A percentile compares a stretch with the other conserved stretches of the same genome.
Conservation (phyloP, 768 basidiomycete species). For the Sutorius australiensis region DNA sequence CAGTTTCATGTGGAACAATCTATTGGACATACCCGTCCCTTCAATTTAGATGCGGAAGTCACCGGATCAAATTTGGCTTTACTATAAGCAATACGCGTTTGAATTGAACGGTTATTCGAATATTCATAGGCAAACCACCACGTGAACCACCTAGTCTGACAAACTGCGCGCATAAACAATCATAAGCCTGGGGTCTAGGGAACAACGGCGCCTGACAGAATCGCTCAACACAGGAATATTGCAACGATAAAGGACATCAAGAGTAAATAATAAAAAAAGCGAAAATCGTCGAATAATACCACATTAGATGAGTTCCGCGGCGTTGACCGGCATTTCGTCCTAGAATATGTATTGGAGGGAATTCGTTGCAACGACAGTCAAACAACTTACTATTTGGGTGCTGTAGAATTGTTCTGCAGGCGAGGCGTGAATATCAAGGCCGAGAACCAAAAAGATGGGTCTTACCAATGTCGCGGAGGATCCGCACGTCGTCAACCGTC, state of each 20-base stretch:
- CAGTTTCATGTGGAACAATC: conserved; percentile 12
- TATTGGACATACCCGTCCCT: background rate
- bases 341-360: conserved; percentile 35
- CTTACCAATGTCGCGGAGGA: conserved; percentile 94
- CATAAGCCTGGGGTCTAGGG: background rate
- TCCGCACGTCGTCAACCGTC: conserved; percentile 93
- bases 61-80: background rate
- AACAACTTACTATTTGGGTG: conserved; percentile 74
- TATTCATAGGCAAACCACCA: background rate
- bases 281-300: conserved; percentile 7
- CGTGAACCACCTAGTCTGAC: background rate
- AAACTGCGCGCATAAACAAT: background rate
- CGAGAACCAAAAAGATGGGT: conserved; percentile 5
- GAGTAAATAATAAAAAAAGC: conserved; percentile 16
- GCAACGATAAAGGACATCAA: conserved; percentile 9
- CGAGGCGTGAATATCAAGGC: conserved; percentile 10
- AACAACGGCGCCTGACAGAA: conserved; percentile 1
- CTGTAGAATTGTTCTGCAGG: conserved; percentile 89
- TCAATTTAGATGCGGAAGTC: conserved; percentile 1
- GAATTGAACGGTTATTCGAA: background rate
- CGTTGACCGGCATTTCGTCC: conserved; percentile 99
- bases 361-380: conserved; percentile 1
- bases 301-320: conserved; percentile 85
- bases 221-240: conserved; percentile 4
- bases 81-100: background rate